phyloP scores from a whole-genome alignment of 2,329 filamentous ascomycete species.

The Trichoderma atroviride region DNA sequence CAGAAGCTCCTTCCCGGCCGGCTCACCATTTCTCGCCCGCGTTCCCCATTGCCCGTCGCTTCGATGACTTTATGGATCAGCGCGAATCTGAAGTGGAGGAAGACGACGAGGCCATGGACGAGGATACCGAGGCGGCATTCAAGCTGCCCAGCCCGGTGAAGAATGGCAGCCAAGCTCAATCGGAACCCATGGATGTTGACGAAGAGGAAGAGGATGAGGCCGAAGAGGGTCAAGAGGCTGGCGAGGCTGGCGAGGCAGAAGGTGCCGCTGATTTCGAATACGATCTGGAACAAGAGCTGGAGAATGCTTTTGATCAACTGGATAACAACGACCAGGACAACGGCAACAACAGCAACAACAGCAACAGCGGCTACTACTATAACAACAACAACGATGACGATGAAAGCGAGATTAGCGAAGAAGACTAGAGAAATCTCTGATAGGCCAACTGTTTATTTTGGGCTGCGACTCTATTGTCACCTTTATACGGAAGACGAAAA shows the following conservation, averaged over 20 bases:
- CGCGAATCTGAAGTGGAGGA: slow-evolving; percentile 51
- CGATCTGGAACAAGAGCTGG: slow-evolving; percentile 55
- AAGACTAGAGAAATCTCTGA: slow-evolving; percentile 50
- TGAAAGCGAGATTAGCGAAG: slow-evolving; percentile 68
- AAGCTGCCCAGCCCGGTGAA: slow-evolving; percentile 59
- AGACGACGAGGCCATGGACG: slow-evolving; percentile 51
- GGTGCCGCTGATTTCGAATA: slow-evolving; percentile 38
- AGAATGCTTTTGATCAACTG: slow-evolving; percentile 55
- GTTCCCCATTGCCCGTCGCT: slow-evolving; percentile 51
- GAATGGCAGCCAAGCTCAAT: slow-evolving; percentile 33
- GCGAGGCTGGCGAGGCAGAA: slow-evolving; percentile 31
- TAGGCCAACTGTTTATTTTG: too few relatives aligned
- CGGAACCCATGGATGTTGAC: slow-evolving; percentile 37
- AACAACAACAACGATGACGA: slow-evolving; percentile 48
- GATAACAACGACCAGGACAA: slow-evolving; percentile 54
- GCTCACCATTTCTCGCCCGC: slow-evolving; percentile 52
- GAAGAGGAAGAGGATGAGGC: slow-evolving; percentile 34
- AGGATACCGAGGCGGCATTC: slow-evolving; percentile 54
- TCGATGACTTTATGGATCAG: slow-evolving; percentile 56
- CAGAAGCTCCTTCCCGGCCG: slow-evolving; percentile 41
- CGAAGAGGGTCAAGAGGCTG: slow-evolving; percentile 27
- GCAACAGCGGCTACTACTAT: background rate
- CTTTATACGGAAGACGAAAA: background rate
- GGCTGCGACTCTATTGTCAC: background rate
- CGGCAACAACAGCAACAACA: slow-evolving; percentile 47